Evolutionary conservation across 2,329 filamentous ascomycete genomes (phyloP).

Genomic region (Canariomyces notabilis): DNA sequence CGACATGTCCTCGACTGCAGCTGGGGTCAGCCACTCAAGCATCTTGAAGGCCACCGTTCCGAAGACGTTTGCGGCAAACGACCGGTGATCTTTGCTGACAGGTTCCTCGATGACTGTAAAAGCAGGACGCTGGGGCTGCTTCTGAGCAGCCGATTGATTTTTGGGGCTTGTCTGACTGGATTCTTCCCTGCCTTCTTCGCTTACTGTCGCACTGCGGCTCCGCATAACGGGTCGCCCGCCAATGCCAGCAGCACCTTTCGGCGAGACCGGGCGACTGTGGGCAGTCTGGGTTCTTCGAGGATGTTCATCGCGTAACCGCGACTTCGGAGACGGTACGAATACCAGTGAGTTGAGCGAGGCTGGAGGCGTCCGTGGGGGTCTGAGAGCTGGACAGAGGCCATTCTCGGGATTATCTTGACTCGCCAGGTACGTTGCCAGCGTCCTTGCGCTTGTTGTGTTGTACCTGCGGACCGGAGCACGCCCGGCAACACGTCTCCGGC

Average conservation of each 20-base stretch:
- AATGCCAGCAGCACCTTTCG: slow-evolving; percentile 10
- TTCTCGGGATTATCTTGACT: slow-evolving; percentile 71
- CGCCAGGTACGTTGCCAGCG: slow-evolving; percentile 73
- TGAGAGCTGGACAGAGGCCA: slow-evolving; percentile 57
- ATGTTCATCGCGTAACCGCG: slow-evolving; percentile 15
- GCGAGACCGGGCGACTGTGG: slow-evolving; percentile 8
- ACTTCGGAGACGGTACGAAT: slow-evolving; percentile 36
- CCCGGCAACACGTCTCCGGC: slow-evolving; percentile 61
- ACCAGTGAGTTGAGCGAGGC: slow-evolving; percentile 44
- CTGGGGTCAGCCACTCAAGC: slow-evolving; percentile 64
- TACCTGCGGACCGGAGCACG: slow-evolving; percentile 70
- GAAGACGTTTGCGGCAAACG: slow-evolving; percentile 59
- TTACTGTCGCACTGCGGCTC: slow-evolving; percentile 1
- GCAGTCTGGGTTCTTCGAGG: slow-evolving; percentile 20
- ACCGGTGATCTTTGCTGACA: slow-evolving; percentile 51
- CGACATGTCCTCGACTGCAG: slow-evolving; percentile 47
- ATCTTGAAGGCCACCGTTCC: slow-evolving; percentile 63
- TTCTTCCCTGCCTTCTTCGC: slow-evolving; percentile 6
- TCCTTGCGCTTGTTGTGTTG: slow-evolving; percentile 74
- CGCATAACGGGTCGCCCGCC: neutral
- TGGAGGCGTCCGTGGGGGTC: slow-evolving; percentile 38
- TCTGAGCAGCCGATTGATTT: slow-evolving; percentile 5
- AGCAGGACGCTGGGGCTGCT: slow-evolving; percentile 15
- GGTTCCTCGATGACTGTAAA: slow-evolving; percentile 43
- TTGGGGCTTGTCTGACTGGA: slow-evolving; percentile 2